A percentile compares a stretch with the other conserved stretches of the same genome.
Conservation (phyloP, 1,284 basidiomycete species). For the Xerocomus nothofagi region DNA sequence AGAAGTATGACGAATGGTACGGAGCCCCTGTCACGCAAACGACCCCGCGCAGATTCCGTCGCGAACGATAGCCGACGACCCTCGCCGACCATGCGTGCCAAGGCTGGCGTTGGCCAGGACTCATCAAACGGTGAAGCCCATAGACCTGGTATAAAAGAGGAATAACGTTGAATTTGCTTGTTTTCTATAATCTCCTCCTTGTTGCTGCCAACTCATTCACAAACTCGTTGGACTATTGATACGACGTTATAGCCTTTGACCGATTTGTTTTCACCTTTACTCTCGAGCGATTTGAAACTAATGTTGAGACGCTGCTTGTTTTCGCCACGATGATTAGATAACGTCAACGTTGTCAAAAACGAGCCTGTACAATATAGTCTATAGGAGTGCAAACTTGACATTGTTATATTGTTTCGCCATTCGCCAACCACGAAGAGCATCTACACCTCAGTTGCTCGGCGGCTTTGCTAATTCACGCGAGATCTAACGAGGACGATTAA, state of each 20-base stretch:
- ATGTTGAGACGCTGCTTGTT: slow-evolving; percentile 8
- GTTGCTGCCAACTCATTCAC: not conserved
- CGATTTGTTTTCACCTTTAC: not conserved
- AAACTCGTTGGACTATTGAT: slow-evolving; percentile 3
- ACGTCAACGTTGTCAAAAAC: slow-evolving; percentile 7
- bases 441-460: not conserved
- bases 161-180: slow-evolving; percentile 7
- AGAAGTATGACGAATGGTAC: slow-evolving; percentile 22
- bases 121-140: slow-evolving; percentile 12
- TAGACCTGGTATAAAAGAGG: slow-evolving; percentile 26
- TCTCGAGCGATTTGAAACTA: slow-evolving; percentile 6
- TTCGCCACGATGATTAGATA: slow-evolving; percentile 3
- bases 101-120: slow-evolving; percentile 15
- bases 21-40: slow-evolving; percentile 30
- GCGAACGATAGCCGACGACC: slow-evolving; percentile 20
- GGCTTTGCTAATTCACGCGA: not conserved
- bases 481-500: not conserved
- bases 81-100: slow-evolving; percentile 26
- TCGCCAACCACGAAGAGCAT: not conserved
- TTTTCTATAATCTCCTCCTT: not conserved
- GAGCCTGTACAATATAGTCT: slow-evolving; percentile 22
- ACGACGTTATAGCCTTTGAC: not conserved
- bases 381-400: slow-evolving; percentile 11
- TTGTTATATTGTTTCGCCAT: slow-evolving; percentile 1
- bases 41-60: slow-evolving; percentile 25